phyloP scores from a whole-genome alignment of 140 eudicot genomes.

The Oenanthe javanica region DNA sequence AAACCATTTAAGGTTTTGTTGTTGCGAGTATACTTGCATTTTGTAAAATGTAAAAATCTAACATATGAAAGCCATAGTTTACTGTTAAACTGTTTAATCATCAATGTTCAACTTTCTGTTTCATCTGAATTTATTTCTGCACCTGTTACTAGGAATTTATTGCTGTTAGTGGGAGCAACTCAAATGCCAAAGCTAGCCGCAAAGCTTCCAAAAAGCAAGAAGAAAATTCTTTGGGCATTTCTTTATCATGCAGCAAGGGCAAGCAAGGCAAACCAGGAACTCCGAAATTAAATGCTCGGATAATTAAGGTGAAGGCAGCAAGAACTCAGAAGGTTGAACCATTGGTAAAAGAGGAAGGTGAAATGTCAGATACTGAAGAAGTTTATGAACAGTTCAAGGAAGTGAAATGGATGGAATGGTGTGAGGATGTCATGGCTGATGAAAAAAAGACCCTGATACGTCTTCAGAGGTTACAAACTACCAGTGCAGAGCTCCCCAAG shows the following conservation, averaged over 20 bases:
- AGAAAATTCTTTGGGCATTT: slow-evolving; percentile 31
- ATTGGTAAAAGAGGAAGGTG: slow-evolving; percentile 87
- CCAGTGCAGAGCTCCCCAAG: slow-evolving; percentile 92
- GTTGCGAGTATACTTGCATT: not conserved
- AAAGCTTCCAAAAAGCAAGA: slow-evolving; percentile 62
- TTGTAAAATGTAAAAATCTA: not conserved
- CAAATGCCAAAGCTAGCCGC: slow-evolving; percentile 52
- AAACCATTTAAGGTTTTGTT: not conserved
- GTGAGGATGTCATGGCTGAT: not conserved
- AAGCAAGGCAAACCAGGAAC: slow-evolving; percentile 53
- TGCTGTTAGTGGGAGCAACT: slow-evolving; percentile 73
- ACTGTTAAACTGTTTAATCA: not conserved
- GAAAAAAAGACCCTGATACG: slow-evolving; percentile 84
- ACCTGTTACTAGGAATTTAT: slow-evolving; percentile 56
- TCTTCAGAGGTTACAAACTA: slow-evolving; percentile 77
- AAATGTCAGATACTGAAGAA: too few species aligned
- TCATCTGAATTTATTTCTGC: not conserved
- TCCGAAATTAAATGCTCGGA: slow-evolving; percentile 30
- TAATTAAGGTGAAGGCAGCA: slow-evolving; percentile 32
- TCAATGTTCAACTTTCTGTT: not conserved
- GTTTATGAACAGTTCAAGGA: too few species aligned
- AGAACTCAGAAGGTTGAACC: slow-evolving; percentile 65
- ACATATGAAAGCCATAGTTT: not conserved
- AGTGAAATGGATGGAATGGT: too few species aligned
- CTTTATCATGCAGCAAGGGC: slow-evolving; percentile 45